Base-by-base conservation (phyloP, 305 asterid species). In the Plantago lanceolata region DNA sequence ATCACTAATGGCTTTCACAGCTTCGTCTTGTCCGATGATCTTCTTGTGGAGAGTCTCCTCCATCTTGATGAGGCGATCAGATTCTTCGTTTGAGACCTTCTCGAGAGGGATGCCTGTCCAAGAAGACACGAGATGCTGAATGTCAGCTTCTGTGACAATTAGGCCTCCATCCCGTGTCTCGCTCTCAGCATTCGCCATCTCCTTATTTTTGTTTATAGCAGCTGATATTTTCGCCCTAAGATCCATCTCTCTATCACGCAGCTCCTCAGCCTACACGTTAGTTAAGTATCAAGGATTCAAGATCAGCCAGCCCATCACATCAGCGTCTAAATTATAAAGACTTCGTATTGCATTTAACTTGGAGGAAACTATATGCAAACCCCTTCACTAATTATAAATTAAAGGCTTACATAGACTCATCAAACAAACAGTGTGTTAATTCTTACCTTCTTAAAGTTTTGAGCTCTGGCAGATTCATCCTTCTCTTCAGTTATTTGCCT, bases 31-130 rank as follows among this genome's bases (percentile, higher is more conserved):
- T 52, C 98, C 98, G 43, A 92, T 68, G 69, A 92, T 76, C 64
- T 97, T 76, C 17, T 18, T 82, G 82, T 92, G 98, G 64, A 92
- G 96, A 1, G 97, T 92, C 75, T 85, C 96, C 76, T 92, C 98
- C 98, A 92, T 92, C 78, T 87, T 92, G 59, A 92, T 91, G 66
- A 92, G 98, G 40, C 96, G 95, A 31, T 87, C 97, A 6, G 98
- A 87, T 66, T 92, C 98, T 20, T 89, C 97, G 9, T 88, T 73
- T 0, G 98, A 85, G 28, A 92, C 98, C 73, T 92, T 92, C 54
- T 89, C 96, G 15, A 92, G 97, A 6, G 98, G 98, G 58, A 92
- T 92, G 49, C 98, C 98, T 0, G 98, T 92, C 98, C 98, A 89
- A 4, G 96, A 85, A 69, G 98, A 80, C 55, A 92, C 97, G 9